A percentile compares a stretch with the other conserved stretches of the same genome.
phyloP scores from a whole-genome alignment of 2,329 filamentous ascomycete species.

The Dactylellina sp. region DNA sequence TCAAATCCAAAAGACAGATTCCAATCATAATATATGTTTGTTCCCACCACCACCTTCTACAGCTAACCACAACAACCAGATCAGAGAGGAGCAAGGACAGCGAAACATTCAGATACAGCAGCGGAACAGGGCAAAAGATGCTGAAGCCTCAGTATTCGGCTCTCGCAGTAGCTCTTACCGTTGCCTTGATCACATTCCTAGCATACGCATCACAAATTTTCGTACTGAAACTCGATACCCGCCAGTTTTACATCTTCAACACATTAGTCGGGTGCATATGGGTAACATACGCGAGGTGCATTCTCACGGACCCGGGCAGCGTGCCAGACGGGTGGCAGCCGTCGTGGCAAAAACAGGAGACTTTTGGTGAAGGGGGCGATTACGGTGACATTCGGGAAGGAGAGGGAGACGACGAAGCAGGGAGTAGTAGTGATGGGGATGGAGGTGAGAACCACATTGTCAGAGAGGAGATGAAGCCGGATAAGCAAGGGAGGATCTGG shows the following conservation, averaged over 20 bases:
- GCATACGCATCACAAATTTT: conserved; percentile 81
- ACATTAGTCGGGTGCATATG: conserved; percentile 73
- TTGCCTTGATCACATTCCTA: conserved; percentile 75
- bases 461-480: conserved; percentile 52
- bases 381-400: conserved; percentile 35
- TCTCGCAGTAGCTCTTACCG: conserved; percentile 77
- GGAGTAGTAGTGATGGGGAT: conserved; percentile 28
- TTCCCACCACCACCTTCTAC: too few species aligned
- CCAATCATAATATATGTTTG: too few species aligned
- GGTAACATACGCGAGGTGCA: conserved; percentile 74
- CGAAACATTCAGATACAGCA: too few species aligned
- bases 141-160: conserved; percentile 63
- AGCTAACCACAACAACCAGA: too few species aligned
- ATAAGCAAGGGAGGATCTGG: conserved; percentile 49
- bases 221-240: conserved; percentile 69
- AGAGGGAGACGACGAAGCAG: conserved; percentile 20
- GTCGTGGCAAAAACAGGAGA: conserved; percentile 49
- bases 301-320: conserved; percentile 67
- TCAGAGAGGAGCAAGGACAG: too few species aligned
- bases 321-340: conserved; percentile 65
- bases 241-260: conserved; percentile 75
- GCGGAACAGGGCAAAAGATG: too few species aligned
- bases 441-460: conserved; percentile 57
- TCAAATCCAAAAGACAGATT: too few species aligned
- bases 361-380: conserved; percentile 58